phyloP scores from a whole-genome alignment of 225 moss, liverwort and hornwort genomes.

The Bryum argenteum region DNA sequence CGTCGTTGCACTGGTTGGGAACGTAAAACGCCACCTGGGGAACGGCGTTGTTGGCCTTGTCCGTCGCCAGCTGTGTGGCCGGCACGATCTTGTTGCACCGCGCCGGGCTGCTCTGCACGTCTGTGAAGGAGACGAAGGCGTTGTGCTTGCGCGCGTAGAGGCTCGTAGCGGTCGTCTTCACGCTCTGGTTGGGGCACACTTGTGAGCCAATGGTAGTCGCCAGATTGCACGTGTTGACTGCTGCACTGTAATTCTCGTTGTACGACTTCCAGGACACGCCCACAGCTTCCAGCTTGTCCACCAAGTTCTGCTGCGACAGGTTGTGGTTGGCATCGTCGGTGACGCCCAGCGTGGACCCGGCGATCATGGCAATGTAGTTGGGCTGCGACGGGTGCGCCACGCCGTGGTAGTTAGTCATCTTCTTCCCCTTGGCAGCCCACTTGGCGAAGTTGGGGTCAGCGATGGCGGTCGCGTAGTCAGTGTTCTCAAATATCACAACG shows the following conservation, averaged over 20 bases:
- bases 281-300: not conserved
- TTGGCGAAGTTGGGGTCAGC: not conserved
- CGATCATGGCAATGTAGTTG: not conserved
- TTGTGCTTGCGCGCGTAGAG: not conserved
- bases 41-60: not conserved
- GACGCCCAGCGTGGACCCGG: not conserved
- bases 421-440: not conserved
- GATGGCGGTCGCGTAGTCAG: not conserved
- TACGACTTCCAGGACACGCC: not conserved
- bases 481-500: not conserved
- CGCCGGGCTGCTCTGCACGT: not conserved
- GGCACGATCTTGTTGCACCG: not conserved
- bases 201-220: not conserved
- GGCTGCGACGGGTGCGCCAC: conserved; percentile 3
- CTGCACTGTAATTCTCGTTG: not conserved
- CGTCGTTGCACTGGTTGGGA: not conserved
- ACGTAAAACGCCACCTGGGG: conserved; percentile 1
- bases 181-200: conserved; percentile 1
- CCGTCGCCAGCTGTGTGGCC: not conserved
- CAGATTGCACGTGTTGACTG: not conserved
- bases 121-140: not conserved
- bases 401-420: not conserved
- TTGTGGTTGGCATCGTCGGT: not conserved
- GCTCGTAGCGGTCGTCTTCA: not conserved
- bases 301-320: not conserved